Evolutionary conservation across 2,329 filamentous ascomycete genomes (phyloP).

Genomic region (Fusarium verticillioides): DNA sequence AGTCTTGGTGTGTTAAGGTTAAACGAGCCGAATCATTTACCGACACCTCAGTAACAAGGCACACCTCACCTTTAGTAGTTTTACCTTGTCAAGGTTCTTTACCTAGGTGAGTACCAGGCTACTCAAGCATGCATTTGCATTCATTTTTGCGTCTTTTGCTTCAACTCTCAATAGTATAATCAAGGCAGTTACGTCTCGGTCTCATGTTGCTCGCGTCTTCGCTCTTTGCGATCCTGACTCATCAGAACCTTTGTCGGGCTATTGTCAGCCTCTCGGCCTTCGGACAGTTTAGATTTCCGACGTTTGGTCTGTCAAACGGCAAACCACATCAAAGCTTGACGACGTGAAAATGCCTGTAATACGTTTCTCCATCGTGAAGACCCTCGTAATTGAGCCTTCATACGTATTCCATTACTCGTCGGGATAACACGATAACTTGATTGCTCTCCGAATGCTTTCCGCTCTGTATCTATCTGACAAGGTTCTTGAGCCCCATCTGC

Average conservation of each 20-base stretch:
- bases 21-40: conserved; percentile 3
- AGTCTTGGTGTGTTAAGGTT: conserved; percentile 6
- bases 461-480: conserved; percentile 3
- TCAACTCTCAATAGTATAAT: neutral
- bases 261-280: conserved; percentile 39
- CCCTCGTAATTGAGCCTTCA: conserved; percentile 3
- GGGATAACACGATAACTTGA: neutral
- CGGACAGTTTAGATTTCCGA: conserved; percentile 37
- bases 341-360: conserved; percentile 19
- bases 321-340: conserved; percentile 38
- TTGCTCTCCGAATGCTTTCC: neutral
- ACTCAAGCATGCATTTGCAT: neutral
- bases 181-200: neutral
- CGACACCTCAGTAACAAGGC: neutral
- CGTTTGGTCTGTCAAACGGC: conserved; percentile 15
- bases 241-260: conserved; percentile 30
- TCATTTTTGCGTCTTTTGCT: conserved; percentile 9
- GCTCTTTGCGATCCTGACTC: conserved; percentile 31
- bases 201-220: conserved; percentile 18
- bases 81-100: neutral
- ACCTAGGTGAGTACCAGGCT: neutral
- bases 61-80: neutral
- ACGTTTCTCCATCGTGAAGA: conserved; percentile 13
- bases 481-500: neutral
- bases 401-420: neutral